Percentiles rank a stretch among this genome's conserved stretches.
Conservation (phyloP, 768 basidiomycete species). For the Boletus patriciae region DNA sequence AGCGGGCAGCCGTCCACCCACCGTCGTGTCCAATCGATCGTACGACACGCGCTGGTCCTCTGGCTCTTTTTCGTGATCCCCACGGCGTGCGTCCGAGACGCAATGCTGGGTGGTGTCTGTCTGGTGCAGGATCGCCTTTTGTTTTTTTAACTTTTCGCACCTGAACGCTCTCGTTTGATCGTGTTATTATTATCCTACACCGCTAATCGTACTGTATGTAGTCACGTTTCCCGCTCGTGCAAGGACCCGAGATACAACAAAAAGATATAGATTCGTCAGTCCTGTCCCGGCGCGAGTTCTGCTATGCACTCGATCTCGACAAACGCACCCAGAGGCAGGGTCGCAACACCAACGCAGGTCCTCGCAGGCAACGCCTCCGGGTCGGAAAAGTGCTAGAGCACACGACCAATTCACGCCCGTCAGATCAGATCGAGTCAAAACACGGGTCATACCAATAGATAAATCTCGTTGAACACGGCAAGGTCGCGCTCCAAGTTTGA, state of each 20-base stretch:
- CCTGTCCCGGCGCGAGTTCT: conserved; percentile 21
- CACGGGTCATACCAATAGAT: conserved; percentile 30
- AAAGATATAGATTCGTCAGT: background rate
- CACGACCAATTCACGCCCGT: background rate
- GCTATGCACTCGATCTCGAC: conserved; percentile 66
- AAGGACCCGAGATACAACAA: background rate
- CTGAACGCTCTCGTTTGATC: background rate
- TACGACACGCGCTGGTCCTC: background rate
- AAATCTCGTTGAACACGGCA: conserved; percentile 40
- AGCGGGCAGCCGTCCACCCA: conserved; percentile 9
- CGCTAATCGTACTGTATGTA: too few relatives aligned
- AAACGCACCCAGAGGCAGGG: conserved; percentile 51
- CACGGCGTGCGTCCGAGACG: conserved; percentile 8
- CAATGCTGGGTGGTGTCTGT: background rate
- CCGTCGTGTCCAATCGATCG: background rate
- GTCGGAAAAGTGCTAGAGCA: conserved; percentile 46
- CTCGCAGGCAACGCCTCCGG: conserved; percentile 48
- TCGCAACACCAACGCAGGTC: conserved; percentile 57
- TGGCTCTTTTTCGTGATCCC: conserved; percentile 12
- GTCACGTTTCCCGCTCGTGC: too few relatives aligned
- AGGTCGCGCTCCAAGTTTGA: conserved; percentile 39
- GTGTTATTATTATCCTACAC: background rate
- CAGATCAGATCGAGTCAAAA: background rate
- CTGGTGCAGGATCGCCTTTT: conserved; percentile 1
- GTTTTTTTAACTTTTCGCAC: background rate